Percentiles rank a stretch among this genome's conserved stretches.
These are phyloP conservation scores for Podospora pseudocomata DNA, from an alignment of 495 filamentous ascomycete genomes.

Conservation along the genomic window DNA sequence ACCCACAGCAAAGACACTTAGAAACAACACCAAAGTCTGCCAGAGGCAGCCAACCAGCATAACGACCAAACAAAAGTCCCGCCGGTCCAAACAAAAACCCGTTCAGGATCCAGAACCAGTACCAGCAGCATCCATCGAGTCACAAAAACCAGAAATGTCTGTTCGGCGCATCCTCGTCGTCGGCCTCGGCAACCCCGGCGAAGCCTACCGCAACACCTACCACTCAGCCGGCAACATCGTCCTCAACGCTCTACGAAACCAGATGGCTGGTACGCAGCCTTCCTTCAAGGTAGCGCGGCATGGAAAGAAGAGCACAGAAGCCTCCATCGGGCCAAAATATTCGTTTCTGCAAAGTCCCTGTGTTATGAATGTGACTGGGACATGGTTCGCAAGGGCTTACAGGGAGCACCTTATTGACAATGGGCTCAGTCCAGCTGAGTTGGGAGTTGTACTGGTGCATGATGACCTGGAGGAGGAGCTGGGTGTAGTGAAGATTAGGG, in stretches of 20 bases:
- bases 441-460: slow-evolving; percentile 68
- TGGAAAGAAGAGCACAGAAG: slow-evolving; percentile 40
- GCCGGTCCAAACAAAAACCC: not conserved
- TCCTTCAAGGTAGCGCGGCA: slow-evolving; percentile 42
- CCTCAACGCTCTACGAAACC: slow-evolving; percentile 51
- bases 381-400: slow-evolving; percentile 48
- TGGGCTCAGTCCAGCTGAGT: slow-evolving; percentile 31
- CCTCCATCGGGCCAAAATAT: slow-evolving; percentile 48
- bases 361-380: slow-evolving; percentile 72
- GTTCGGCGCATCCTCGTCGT: slow-evolving; percentile 45
- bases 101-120: not conserved
- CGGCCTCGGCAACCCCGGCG: slow-evolving; percentile 46
- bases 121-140: not conserved
- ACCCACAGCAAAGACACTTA: not conserved
- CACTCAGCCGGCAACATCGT: slow-evolving; percentile 78
- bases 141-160: slow-evolving; percentile 23
- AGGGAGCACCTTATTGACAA: slow-evolving; percentile 36
- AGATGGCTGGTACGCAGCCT: slow-evolving; percentile 41
- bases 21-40: not conserved
- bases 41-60: not conserved
- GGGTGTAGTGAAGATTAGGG: slow-evolving; percentile 57
- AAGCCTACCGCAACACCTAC: slow-evolving; percentile 61
- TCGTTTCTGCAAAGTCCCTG: slow-evolving; percentile 65
- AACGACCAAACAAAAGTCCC: not conserved
- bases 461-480: slow-evolving; percentile 74